Percentiles rank a stretch among this genome's conserved stretches.
Evolutionary conservation across 2,329 filamentous ascomycete genomes (phyloP).

Genomic region (Lachnellula willkommii): DNA sequence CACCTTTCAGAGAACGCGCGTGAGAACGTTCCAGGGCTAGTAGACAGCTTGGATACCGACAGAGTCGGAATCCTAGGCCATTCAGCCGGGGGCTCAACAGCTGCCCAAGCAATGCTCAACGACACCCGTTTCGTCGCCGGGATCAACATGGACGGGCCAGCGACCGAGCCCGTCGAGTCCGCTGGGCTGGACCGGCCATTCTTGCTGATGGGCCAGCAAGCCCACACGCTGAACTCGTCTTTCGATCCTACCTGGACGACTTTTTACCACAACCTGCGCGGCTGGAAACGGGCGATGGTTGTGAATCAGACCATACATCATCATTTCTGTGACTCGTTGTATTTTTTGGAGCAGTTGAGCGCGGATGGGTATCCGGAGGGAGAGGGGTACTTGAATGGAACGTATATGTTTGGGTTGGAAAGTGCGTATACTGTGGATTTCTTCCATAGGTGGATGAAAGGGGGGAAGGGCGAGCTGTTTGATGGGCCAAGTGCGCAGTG

Average conservation of each 20-base stretch:
- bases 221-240: constrained; percentile 20
- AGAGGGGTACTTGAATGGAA: constrained; percentile 14
- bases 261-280: constrained; percentile 10
- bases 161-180: constrained; percentile 24
- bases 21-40: constrained; percentile 6
- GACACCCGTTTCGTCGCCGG: constrained; percentile 31
- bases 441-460: constrained; percentile 21
- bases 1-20: not conserved
- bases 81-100: constrained; percentile 23
- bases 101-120: constrained; percentile 28
- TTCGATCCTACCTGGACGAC: constrained; percentile 12
- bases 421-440: constrained; percentile 18
- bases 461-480: constrained; percentile 8
- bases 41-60: not conserved
- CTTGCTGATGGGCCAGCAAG: constrained; percentile 26
- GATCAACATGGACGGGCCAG: constrained; percentile 34
- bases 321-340: constrained; percentile 17
- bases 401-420: constrained; percentile 19
- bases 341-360: constrained; percentile 12
- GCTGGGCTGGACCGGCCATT: constrained; percentile 28
- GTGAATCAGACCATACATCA: constrained; percentile 13
- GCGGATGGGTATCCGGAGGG: not conserved
- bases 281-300: constrained; percentile 20
- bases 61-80: constrained; percentile 15
- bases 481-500: not conserved